Base-by-base conservation (phyloP, 2,329 filamentous ascomycete species). In the Colletotrichum tamarilloi region DNA sequence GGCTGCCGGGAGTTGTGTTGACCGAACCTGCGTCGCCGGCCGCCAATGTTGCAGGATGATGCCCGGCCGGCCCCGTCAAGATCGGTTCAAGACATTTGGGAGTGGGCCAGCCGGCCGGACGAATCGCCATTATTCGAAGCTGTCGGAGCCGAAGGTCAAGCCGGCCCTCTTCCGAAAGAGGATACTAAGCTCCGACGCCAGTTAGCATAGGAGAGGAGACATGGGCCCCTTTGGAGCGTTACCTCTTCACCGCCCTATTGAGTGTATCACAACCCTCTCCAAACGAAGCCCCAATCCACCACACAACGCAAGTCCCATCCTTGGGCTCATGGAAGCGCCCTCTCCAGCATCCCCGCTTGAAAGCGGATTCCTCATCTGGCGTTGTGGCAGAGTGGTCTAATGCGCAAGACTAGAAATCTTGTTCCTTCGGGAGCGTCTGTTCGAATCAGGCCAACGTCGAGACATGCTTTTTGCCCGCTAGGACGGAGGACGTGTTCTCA, bases 361-460 rank as follows among this genome's bases (percentile, higher is more conserved):
- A 9, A 72, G 49, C 22, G 57, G 64, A 8, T 58, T 58, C 16
- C 0, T 58, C 8, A 16, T 24, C n/a, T 7, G 70, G 70, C 70
- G 70, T 73, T 73, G 70, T 73, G 70, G 70, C 70, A 73, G 70
- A 70, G 70, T 72, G 69, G 69, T 72, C 69, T 72, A 72, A 72
- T 72, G 69, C 69, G 69, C 69, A 72, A 72, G 69, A 72, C 69
- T 72, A 72, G 69, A 72, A 72, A 68, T 72, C 69, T 72, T 72
- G 69, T 72, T 72, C 69, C 69, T 72, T 72, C 69, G 69, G 69
- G 69, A 72, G 68, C 68, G 68, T 72, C 68, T 72, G 68, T 72
- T 72, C 70, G 70, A 73, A 73, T 73, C 70, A 73, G 70, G 70
- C 70, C 70, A 73, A 73, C 70, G 70, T 70, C 70, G 70, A 42